Evolutionary conservation across 345 rosid species (phyloP).

Genomic region (Turritis glabra): DNA sequence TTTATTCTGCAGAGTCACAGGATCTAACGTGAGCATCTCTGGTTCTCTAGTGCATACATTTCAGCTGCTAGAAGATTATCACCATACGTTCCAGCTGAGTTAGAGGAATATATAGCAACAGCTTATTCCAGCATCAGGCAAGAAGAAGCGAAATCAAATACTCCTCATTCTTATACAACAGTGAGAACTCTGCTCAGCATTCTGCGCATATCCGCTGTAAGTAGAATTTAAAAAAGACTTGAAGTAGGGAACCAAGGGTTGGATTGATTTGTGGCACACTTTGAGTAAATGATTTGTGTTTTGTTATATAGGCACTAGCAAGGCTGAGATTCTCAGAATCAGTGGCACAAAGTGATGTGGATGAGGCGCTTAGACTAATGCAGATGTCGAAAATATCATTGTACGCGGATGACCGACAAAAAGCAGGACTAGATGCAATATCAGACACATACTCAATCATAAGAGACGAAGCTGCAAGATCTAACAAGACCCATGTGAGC

Average conservation of each 20-base stretch:
- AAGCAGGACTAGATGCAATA: slow-evolving; percentile 93
- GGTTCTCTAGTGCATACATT: slow-evolving; percentile 71
- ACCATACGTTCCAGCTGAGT: slow-evolving; percentile 79
- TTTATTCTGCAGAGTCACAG: background rate
- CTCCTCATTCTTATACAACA: slow-evolving; percentile 95
- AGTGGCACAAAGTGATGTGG: slow-evolving; percentile 98
- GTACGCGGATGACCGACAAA: slow-evolving; percentile 89
- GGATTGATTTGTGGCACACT: background rate
- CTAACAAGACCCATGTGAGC: slow-evolving; percentile 72
- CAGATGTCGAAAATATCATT: slow-evolving; percentile 98
- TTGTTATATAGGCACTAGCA: slow-evolving; percentile 73
- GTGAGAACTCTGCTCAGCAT: slow-evolving; percentile 92
- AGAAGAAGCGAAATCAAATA: slow-evolving; percentile 88
- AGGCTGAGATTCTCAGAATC: slow-evolving; percentile 91
- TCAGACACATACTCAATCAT: slow-evolving; percentile 94
- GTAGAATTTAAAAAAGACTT: slow-evolving; percentile 21
- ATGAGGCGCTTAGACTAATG: slow-evolving; percentile 94
- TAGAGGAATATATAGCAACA: slow-evolving; percentile 91
- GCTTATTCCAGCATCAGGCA: slow-evolving; percentile 93
- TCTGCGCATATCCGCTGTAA: slow-evolving; percentile 93
- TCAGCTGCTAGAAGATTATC: slow-evolving; percentile 91
- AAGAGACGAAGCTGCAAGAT: slow-evolving; percentile 95
- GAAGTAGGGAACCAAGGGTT: background rate
- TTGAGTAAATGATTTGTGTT: background rate
- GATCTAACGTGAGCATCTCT: slow-evolving; percentile 23